Evolutionary conservation across 257 asterid genomes (phyloP).

Genomic region (Fraxinus cuspidata): DNA sequence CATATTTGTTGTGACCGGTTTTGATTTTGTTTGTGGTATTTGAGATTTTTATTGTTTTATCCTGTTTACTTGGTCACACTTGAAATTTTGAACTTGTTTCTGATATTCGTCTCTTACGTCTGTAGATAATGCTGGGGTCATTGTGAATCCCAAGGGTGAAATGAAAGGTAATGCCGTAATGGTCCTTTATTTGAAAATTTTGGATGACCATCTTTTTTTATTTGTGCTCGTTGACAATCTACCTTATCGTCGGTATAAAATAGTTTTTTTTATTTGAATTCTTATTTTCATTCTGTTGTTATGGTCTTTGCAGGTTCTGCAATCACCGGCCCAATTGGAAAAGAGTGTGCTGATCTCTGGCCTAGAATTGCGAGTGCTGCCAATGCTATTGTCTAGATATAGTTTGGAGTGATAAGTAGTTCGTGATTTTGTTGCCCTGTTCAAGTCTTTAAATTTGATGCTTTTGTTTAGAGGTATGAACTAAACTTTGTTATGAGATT

Average conservation of each 20-base stretch:
- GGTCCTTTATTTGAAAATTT: not conserved
- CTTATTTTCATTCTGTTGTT: not conserved
- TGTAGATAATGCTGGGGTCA: constrained; percentile 63
- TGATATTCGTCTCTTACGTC: not conserved
- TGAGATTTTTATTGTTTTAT: not conserved
- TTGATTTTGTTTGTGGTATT: not conserved
- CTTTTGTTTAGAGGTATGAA: constrained; percentile 8
- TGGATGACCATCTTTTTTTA: not conserved
- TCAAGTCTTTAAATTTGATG: constrained; percentile 2
- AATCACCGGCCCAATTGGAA: constrained; percentile 56
- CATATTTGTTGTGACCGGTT: not conserved
- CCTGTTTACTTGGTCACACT: not conserved
- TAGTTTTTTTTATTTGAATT: not conserved
- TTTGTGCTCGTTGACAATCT: not conserved
- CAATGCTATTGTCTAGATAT: constrained; percentile 49
- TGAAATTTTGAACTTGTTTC: not conserved
- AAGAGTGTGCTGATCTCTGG: constrained; percentile 65
- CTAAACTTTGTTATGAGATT: not conserved
- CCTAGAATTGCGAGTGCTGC: constrained; percentile 66
- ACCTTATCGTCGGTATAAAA: not conserved
- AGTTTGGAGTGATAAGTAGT: not conserved
- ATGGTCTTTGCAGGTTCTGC: constrained; percentile 42
- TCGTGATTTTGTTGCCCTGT: not conserved
- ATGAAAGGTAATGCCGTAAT: constrained; percentile 57
- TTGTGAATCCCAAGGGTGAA: constrained; percentile 65